Evolutionary conservation across 495 filamentous ascomycete species (phyloP).

Genomic region (Letharia lupina): DNA sequence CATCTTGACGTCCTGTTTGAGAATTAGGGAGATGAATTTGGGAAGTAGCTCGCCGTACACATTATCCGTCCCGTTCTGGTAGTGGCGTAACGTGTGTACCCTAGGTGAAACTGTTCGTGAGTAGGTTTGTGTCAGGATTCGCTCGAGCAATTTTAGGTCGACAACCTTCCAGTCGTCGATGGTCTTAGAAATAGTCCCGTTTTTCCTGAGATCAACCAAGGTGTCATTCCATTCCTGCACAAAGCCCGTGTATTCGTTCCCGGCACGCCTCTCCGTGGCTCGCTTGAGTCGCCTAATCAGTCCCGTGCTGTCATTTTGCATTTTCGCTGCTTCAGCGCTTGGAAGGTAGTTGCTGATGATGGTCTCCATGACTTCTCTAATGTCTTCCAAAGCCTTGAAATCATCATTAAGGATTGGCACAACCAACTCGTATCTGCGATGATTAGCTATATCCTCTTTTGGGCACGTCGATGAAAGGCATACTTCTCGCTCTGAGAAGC

Average conservation of each 20-base stretch:
- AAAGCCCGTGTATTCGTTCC: constrained; percentile 57
- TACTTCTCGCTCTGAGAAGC: constrained; percentile 60
- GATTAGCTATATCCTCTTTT: constrained; percentile 17
- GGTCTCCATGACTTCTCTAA: constrained; percentile 65
- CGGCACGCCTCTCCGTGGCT: constrained; percentile 53
- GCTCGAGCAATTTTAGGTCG: constrained; percentile 59
- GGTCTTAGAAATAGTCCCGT: constrained; percentile 60
- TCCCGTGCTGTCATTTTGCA: constrained; percentile 65
- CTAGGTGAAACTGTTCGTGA: constrained; percentile 84
- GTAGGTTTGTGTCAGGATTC: constrained; percentile 82
- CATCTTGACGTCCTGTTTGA: constrained; percentile 64
- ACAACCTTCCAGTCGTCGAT: constrained; percentile 58
- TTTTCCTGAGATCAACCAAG: constrained; percentile 47
- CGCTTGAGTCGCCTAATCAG: constrained; percentile 63
- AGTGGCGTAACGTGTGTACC: constrained; percentile 70
- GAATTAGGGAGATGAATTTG: constrained; percentile 69
- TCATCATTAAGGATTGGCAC: constrained; percentile 64
- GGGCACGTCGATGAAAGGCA: constrained; percentile 19
- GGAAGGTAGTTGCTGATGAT: constrained; percentile 69
- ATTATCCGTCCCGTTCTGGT: constrained; percentile 80
- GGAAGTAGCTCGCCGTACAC: constrained; percentile 91
- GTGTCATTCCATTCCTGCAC: constrained; percentile 69
- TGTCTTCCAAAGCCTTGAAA: constrained; percentile 80
- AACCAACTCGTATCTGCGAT: constrained; percentile 66
- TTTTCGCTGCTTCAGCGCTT: constrained; percentile 50